A percentile compares a stretch with the other conserved stretches of the same genome.
These are phyloP conservation scores for Trematosphaeria pertusa DNA, from an alignment of 2,329 filamentous ascomycete genomes.

Conservation along the genomic window DNA sequence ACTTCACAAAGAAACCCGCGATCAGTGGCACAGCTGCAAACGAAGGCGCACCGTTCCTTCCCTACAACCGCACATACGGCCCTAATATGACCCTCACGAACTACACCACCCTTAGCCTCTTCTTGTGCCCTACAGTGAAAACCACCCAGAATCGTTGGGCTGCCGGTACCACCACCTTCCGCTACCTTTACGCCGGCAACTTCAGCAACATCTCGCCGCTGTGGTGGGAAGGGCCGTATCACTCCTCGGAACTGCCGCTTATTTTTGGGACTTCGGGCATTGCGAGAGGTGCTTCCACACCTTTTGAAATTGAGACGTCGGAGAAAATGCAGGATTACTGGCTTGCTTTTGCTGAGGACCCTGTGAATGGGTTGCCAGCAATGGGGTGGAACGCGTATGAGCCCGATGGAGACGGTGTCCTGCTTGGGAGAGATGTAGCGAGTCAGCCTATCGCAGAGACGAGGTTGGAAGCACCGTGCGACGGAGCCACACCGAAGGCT, in stretches of 20 bases:
- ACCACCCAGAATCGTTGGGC: constrained; percentile 34
- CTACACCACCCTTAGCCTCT: constrained; percentile 25
- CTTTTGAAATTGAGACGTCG: constrained; percentile 40
- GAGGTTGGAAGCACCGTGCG: constrained; percentile 3
- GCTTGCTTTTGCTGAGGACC: constrained; percentile 45
- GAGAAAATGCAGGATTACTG: constrained; percentile 48
- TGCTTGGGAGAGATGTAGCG: constrained; percentile 21
- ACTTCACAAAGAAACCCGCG: constrained; percentile 40
- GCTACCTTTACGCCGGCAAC: constrained; percentile 48
- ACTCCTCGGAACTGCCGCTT: constrained; percentile 43
- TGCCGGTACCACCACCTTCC: constrained; percentile 38
- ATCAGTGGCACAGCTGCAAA: constrained; percentile 45
- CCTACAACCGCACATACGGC: constrained; percentile 40
- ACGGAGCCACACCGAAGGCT: neutral
- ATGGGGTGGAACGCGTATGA: constrained; percentile 44
- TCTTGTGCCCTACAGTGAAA: constrained; percentile 41
- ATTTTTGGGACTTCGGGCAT: constrained; percentile 46
- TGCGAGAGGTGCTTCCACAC: constrained; percentile 30
- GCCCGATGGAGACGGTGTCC: constrained; percentile 27
- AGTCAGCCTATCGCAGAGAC: constrained; percentile 5
- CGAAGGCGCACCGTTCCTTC: constrained; percentile 43
- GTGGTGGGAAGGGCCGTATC: constrained; percentile 47
- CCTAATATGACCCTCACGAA: constrained; percentile 29
- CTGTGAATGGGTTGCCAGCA: constrained; percentile 33
- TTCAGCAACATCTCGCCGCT: constrained; percentile 44